Evolutionary conservation across 2,329 filamentous ascomycete genomes (phyloP), one percentile per base, ranked within the genome.

Genomic region (Zasmidium citrigriseum): DNA sequence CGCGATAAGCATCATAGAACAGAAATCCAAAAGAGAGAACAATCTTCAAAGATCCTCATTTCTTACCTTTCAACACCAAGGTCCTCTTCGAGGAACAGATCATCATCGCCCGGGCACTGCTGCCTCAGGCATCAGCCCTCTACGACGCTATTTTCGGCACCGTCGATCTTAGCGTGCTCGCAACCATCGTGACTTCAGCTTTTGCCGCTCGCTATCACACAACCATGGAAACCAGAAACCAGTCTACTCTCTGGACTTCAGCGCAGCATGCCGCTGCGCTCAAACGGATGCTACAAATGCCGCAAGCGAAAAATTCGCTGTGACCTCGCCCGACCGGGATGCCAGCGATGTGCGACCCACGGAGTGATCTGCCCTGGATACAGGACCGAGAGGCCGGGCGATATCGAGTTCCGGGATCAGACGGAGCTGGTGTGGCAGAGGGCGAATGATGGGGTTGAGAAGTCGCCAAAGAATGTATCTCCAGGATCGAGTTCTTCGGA

Each of bases 261-360:
- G 18, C 14, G 34, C 7, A 41, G 34, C 34, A 59, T 34, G 57
- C 57, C 57, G 41, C 52, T 55, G 52, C 44, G 57, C 41, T 71
- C 69, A 10, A 58, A 67, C 4, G 69, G 69, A 38, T 71, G 69
- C 56, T 61, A 57, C 21, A 68, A 59, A n/a, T 71, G 69, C 51
- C 64, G 69, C 20, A 63, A 65, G 41, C 62, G 69, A 20, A 71
- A 70, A 58, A 65, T 71, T 53, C 59, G 67, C 27, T 71, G 69
- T 50, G 67, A 70, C 49, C 64, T 68, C 46, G 55, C 55, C 12
- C 57, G 69, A 7, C 69, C 69, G 16, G 53, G 54, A 20, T 71
- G 68, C 56, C 53, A 64, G 49, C 60, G 64, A 24, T 70, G 69
- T 58, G 56, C 53, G 9, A 67, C 62, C 12, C 67, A 70, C 46